A percentile compares a stretch with the other conserved stretches of the same genome.
Evolutionary conservation across 1,139 yeast genomes (phyloP).

Genomic region (Candida dubliniensis): DNA sequence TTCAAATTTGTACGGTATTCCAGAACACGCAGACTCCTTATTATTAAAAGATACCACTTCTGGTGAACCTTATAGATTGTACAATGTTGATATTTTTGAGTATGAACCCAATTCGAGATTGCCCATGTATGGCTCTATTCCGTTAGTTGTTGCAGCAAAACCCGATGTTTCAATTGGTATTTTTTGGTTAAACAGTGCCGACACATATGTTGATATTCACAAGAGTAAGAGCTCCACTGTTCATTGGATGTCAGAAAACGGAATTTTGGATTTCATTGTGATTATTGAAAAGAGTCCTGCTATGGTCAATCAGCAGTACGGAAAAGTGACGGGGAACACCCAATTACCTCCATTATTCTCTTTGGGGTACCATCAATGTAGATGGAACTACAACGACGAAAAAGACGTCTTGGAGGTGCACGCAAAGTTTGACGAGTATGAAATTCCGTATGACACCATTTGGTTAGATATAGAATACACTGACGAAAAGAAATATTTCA

Average conservation of each 20-base stretch:
- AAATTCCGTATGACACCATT: slow-evolving; percentile 85
- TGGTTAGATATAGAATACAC: slow-evolving; percentile 97
- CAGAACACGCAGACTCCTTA: slow-evolving; percentile 89
- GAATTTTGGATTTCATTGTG: slow-evolving; percentile 73
- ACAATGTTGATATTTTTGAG: slow-evolving; percentile 92
- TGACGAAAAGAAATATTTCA: slow-evolving; percentile 80
- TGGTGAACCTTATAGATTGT: slow-evolving; percentile 75
- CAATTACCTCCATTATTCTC: slow-evolving; percentile 78
- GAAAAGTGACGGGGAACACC: slow-evolving; percentile 72
- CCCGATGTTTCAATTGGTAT: slow-evolving; percentile 65
- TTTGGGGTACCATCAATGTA: slow-evolving; percentile 90
- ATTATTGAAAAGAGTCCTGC: slow-evolving; percentile 64
- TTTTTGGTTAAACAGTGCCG: slow-evolving; percentile 93
- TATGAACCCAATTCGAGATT: slow-evolving; percentile 77
- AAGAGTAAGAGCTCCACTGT: slow-evolving; percentile 42
- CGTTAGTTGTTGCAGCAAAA: slow-evolving; percentile 74
- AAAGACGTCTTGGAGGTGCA: slow-evolving; percentile 75
- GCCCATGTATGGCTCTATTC: slow-evolving; percentile 96
- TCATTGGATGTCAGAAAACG: slow-evolving; percentile 95
- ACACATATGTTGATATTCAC: slow-evolving; percentile 80
- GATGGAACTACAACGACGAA: slow-evolving; percentile 95
- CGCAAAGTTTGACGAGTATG: slow-evolving; percentile 65
- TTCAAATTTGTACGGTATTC: slow-evolving; percentile 79
- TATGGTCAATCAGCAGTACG: slow-evolving; percentile 62
- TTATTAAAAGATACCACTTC: slow-evolving; percentile 66